Evolutionary conservation across 495 filamentous ascomycete genomes (phyloP).

Genomic region (Penicilliopsis zonata): DNA sequence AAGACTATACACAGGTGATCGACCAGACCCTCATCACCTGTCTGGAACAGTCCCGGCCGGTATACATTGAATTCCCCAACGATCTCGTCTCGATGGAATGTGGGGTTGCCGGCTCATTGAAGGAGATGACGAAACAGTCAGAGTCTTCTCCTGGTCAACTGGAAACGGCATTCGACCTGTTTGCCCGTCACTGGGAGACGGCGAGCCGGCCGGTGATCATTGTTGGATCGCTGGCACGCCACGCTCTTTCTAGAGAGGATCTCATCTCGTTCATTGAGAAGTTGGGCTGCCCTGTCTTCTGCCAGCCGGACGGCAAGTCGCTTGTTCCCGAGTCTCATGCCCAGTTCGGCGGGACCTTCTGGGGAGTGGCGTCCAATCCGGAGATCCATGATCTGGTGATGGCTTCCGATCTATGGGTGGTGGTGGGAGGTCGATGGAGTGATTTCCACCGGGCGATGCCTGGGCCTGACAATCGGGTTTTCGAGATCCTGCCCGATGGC

Average conservation of each 20-base stretch:
- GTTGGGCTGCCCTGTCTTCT: slow-evolving; percentile 22
- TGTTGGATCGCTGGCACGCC: slow-evolving; percentile 16
- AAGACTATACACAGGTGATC: slow-evolving; percentile 26
- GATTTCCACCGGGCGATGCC: no score
- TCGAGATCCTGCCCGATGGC: no score
- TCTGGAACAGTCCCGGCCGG: slow-evolving; percentile 25
- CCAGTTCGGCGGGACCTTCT: slow-evolving; percentile 23
- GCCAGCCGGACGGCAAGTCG: slow-evolving; percentile 22
- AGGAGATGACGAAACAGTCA: slow-evolving; percentile 13
- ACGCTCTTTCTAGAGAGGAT: slow-evolving; percentile 13
- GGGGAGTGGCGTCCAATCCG: no score
- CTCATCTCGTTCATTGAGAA: slow-evolving; percentile 17
- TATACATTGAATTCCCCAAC: slow-evolving; percentile 31
- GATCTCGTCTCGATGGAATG: no score
- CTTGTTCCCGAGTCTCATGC: slow-evolving; percentile 22
- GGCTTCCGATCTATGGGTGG: no score
- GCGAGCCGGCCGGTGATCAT: slow-evolving; percentile 23
- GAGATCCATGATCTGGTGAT: no score
- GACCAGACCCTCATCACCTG: slow-evolving; percentile 25
- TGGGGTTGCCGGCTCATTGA: no score
- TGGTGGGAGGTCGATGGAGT: no score
- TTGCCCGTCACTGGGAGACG: slow-evolving; percentile 18
- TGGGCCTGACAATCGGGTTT: no score
- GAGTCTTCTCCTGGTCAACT: slow-evolving; percentile 8
- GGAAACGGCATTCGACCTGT: slow-evolving; percentile 5